A percentile compares a stretch with the other conserved stretches of the same genome.
phyloP scores from a whole-genome alignment of 192 early-diverging fungal genomes.

The Mortierella claussenii region DNA sequence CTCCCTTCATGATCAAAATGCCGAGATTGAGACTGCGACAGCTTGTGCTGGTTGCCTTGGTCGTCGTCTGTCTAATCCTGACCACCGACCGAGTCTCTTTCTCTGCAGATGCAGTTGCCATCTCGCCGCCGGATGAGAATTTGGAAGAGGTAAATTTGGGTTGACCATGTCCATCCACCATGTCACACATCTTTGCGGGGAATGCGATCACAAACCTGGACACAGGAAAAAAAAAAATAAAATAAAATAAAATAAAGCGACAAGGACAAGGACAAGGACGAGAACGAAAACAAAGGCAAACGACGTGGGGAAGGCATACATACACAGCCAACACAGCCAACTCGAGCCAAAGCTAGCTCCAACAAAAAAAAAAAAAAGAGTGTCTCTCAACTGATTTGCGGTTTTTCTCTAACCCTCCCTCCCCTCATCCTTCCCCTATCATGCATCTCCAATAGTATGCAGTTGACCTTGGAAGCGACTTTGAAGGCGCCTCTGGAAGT shows the following conservation, averaged over 20 bases:
- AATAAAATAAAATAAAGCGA: too few species aligned
- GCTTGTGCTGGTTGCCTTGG: not conserved
- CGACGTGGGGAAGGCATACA: too few species aligned
- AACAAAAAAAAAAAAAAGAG: not conserved
- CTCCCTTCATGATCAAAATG: not conserved
- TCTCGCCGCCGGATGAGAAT: not conserved
- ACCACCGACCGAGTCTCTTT: too few species aligned
- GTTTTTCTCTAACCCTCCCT: not conserved
- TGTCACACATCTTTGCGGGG: not conserved
- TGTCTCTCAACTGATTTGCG: not conserved
- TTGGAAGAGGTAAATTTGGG: not conserved
- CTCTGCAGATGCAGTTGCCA: not conserved
- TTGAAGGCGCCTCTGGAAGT: conserved; percentile 26
- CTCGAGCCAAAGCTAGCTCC: too few species aligned
- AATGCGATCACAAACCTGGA: not conserved
- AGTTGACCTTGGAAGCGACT: conserved; percentile 10
- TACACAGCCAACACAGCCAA: not conserved
- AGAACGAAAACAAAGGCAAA: too few species aligned
- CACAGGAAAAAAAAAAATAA: too few species aligned
- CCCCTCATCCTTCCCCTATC: not conserved
- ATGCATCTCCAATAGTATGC: conserved; percentile 13
- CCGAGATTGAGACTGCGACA: not conserved
- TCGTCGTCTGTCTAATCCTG: not conserved
- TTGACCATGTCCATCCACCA: not conserved
- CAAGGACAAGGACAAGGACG: too few species aligned